These are phyloP conservation scores for Talaromyces sp. DNA, from an alignment of 2,329 filamentous ascomycete genomes.

Conservation along the genomic window DNA sequence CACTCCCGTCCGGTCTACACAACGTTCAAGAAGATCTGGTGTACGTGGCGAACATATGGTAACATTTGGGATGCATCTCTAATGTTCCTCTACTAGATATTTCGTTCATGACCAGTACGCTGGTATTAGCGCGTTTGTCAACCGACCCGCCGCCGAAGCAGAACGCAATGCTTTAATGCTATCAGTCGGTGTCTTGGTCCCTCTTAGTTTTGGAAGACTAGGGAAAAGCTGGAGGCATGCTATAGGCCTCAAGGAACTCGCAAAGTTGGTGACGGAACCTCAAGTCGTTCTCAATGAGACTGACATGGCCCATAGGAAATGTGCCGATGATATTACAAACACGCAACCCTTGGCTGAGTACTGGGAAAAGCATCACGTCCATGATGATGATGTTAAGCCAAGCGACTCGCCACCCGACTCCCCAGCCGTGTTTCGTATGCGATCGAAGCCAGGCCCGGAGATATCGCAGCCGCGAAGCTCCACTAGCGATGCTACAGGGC, in stretches of 20 bases:
- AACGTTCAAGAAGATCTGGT: slow-evolving; percentile 78
- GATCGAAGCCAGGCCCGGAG: slow-evolving; percentile 46
- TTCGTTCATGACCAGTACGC: slow-evolving; percentile 83
- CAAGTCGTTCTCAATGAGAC: slow-evolving; percentile 5
- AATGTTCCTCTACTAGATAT: slow-evolving; percentile 58
- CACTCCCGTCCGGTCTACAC: slow-evolving; percentile 86
- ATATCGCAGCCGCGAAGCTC: slow-evolving; percentile 28
- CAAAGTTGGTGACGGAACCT: slow-evolving; percentile 47
- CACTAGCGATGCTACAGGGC: slow-evolving; percentile 38
- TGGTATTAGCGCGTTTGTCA: slow-evolving; percentile 87
- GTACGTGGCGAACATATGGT: slow-evolving; percentile 26
- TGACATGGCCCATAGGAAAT: slow-evolving; percentile 29
- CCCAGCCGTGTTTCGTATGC: slow-evolving; percentile 44
- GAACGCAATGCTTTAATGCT: slow-evolving; percentile 88
- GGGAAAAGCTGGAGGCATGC: slow-evolving; percentile 89
- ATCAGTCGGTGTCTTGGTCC: slow-evolving; percentile 82
- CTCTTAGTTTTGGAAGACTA: slow-evolving; percentile 75
- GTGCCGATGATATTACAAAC: slow-evolving; percentile 61
- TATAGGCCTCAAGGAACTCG: slow-evolving; percentile 66
- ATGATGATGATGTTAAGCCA: slow-evolving; percentile 31
- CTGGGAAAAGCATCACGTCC: slow-evolving; percentile 56
- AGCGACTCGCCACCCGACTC: slow-evolving; percentile 49
- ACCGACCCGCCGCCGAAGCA: slow-evolving; percentile 70
- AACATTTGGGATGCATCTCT: neutral
- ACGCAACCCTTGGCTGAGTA: slow-evolving; percentile 67